Percentiles rank a stretch among this genome's conserved stretches.
These are phyloP conservation scores for Leucocoprinus sp. DNA, from an alignment of 768 basidiomycete genomes.

Conservation along the genomic window DNA sequence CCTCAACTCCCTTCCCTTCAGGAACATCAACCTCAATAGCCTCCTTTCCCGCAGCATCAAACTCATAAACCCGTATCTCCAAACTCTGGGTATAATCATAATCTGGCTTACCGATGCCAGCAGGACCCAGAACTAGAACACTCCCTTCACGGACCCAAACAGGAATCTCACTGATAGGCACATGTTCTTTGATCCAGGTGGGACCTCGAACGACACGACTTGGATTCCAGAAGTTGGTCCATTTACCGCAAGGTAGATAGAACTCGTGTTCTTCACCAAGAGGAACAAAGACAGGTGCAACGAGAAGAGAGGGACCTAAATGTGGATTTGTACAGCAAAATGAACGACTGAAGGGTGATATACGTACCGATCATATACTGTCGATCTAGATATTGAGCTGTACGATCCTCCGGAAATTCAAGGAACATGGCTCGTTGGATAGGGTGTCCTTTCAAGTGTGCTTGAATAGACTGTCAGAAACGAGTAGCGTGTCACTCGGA, in stretches of 20 bases:
- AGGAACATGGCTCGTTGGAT: constrained; percentile 60
- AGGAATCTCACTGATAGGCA: constrained; percentile 57
- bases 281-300: constrained; percentile 55
- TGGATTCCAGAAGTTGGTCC: constrained; percentile 55
- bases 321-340: background rate
- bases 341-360: background rate
- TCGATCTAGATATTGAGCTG: constrained; percentile 50
- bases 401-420: constrained; percentile 52
- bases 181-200: constrained; percentile 51
- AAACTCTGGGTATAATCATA: constrained; percentile 45
- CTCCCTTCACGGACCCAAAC: constrained; percentile 57
- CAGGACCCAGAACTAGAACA: constrained; percentile 51
- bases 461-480: constrained; percentile 38
- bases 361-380: constrained; percentile 43
- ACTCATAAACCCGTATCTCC: constrained; percentile 46
- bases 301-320: constrained; percentile 47
- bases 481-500: background rate
- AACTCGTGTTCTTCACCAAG: constrained; percentile 47
- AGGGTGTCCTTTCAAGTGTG: constrained; percentile 44
- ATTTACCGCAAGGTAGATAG: constrained; percentile 51
- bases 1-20: constrained; percentile 28
- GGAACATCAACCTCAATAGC: constrained; percentile 32
- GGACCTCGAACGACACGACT: constrained; percentile 49
- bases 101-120: constrained; percentile 44
- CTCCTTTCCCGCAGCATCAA: constrained; percentile 35